Evolutionary conservation across 768 basidiomycete genomes (phyloP).

Genomic region (Russula virescens): DNA sequence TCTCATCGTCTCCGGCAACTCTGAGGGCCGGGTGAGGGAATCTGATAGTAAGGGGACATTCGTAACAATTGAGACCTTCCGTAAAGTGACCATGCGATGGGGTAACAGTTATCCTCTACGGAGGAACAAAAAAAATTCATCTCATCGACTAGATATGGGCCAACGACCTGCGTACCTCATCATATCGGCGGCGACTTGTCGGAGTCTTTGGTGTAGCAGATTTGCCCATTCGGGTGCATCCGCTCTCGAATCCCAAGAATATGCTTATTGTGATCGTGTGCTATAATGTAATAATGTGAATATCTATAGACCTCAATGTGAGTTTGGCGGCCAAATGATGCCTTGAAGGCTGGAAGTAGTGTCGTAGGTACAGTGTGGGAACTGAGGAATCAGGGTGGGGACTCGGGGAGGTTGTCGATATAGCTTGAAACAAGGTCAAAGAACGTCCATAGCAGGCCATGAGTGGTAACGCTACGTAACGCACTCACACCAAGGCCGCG

Average conservation of each 20-base stretch:
- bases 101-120: background rate
- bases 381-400: constrained; percentile 1
- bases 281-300: constrained; percentile 21
- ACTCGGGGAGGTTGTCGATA: constrained; percentile 53
- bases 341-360: constrained; percentile 1
- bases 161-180: constrained; percentile 5
- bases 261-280: constrained; percentile 11
- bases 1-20: background rate
- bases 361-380: constrained; percentile 4
- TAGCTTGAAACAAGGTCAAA: constrained; percentile 76
- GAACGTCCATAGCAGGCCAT: constrained; percentile 90
- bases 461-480: constrained; percentile 84
- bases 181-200: background rate
- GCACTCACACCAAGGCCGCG: constrained; percentile 93
- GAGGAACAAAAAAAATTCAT: background rate
- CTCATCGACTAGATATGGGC: background rate
- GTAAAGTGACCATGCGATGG: background rate
- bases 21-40: background rate
- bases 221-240: background rate
- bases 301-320: constrained; percentile 18
- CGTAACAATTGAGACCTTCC: background rate
- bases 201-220: background rate
- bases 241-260: background rate
- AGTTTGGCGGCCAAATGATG: constrained; percentile 10
- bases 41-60: background rate